Base-by-base conservation (phyloP, 2,329 filamentous ascomycete species). In the Cladosporium sp. region DNA sequence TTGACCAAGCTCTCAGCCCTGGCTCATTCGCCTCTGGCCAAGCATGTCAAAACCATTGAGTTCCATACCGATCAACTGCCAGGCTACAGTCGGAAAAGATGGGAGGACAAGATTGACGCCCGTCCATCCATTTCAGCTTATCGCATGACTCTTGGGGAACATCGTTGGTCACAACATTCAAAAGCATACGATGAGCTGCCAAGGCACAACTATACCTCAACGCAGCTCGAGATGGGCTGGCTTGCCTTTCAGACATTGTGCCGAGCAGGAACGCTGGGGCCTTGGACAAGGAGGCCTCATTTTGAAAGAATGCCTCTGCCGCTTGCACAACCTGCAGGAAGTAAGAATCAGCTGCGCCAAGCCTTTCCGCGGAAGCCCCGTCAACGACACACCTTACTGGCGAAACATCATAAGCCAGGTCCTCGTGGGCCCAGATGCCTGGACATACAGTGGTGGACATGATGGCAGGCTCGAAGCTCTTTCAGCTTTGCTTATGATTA, bases 21-120 rank as follows among this genome's bases (percentile, higher is more conserved):
- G 2, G 64, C 69, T 4, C 60, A 67, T n/a, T 68, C 68, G 2
- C 65, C 67, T 25, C 46, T 74, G 16, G 65, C 68, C 18, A 70
- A 67, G 57, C 67, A 71, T 60, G 70, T 76, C 58, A 70, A 70
- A 48, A 66, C 66, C 6, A 68, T 75, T 53, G 71, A 70, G n/a
- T 70, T 73, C 59, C 70, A 68, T 56, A 66, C 66, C 3, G 72
- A 76, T 46, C 65, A 73, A n/a, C 30, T 74, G 39, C 73, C 74
- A 1, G 26, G 63, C 14, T 71, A 63, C 66, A 63, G 49, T 64
- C 65, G 18, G 43, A 48, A n/a, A 58, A 66, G 56, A n/a, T 71
- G 66, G 51, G 60, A 34, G 59, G 46, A 63, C 18, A 57, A 59
- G 30, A 46, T 64, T 30, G 48, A 63, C 4, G 26, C 61, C 2